Percentiles rank a stretch among this genome's conserved stretches.
These are phyloP conservation scores for Cruciata laevipes DNA, from an alignment of 257 asterid genomes.

Conservation along the genomic window DNA sequence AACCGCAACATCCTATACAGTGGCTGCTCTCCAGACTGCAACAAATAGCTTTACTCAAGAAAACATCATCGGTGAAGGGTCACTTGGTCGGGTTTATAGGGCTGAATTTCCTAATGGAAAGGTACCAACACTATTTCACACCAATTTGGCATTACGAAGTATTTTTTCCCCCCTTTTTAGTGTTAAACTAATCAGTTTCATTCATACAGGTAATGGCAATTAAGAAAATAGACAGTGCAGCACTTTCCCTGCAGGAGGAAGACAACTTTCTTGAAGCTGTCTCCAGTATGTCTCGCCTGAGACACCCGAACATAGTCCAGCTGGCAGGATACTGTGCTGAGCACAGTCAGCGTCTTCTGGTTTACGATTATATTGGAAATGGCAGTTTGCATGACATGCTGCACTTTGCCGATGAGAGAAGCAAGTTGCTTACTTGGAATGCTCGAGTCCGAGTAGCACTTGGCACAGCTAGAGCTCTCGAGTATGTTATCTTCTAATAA, in stretches of 20 bases:
- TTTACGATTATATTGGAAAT: conserved; percentile 65
- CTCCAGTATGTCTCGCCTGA: conserved; percentile 81
- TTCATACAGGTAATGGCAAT: conserved; percentile 63
- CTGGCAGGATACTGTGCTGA: conserved; percentile 86
- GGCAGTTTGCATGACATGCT: conserved; percentile 94
- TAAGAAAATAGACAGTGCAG: conserved; percentile 80
- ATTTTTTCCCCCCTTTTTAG: background rate
- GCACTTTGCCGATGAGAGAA: conserved; percentile 88
- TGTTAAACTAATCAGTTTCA: conserved; percentile 1
- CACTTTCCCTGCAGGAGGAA: conserved; percentile 88
- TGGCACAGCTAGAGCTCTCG: conserved; percentile 98
- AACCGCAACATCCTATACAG: conserved; percentile 73
- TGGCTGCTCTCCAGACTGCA: conserved; percentile 83
- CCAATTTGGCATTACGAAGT: background rate
- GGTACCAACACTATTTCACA: conserved; percentile 36
- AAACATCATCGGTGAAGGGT: conserved; percentile 90
- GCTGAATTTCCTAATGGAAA: conserved; percentile 86
- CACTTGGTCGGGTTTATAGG: conserved; percentile 90
- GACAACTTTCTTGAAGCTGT: conserved; percentile 82
- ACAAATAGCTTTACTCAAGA: conserved; percentile 97
- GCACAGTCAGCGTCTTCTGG: conserved; percentile 90
- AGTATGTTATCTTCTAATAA: conserved; percentile 43
- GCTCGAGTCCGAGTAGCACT: conserved; percentile 95
- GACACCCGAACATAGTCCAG: conserved; percentile 88
- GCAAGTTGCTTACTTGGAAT: conserved; percentile 86